phyloP scores from a whole-genome alignment of 75 land plant genomes.

The Isoetes taiwanensis region DNA sequence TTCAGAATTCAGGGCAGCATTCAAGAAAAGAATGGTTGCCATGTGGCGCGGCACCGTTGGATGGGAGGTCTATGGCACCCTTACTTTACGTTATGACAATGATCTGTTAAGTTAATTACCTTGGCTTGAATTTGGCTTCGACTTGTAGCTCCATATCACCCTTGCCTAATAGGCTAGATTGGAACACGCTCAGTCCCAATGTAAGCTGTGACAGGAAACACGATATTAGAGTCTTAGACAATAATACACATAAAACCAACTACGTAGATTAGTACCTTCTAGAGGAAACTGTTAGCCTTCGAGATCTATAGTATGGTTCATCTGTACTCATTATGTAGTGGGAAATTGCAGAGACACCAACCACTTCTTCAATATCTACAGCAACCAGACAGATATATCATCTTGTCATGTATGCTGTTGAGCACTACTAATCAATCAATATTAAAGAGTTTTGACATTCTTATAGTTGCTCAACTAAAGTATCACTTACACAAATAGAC shows the following conservation, averaged over 20 bases:
- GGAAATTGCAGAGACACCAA: conserved; percentile 73
- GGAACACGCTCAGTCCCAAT: conserved; percentile 63
- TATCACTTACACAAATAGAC: conserved; percentile 51
- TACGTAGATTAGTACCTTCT: conserved; percentile 48
- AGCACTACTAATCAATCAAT: too few relatives aligned
- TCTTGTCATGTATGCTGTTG: neutral
- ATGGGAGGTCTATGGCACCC: too few relatives aligned
- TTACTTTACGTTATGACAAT: too few relatives aligned
- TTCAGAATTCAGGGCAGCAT: too few relatives aligned
- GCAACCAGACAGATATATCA: too few relatives aligned
- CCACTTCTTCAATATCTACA: conserved; percentile 48
- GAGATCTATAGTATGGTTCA: conserved; percentile 56
- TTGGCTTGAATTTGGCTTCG: conserved; percentile 43
- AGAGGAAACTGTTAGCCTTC: conserved; percentile 73
- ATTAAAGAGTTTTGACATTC: too few relatives aligned
- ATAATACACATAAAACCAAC: conserved; percentile 72
- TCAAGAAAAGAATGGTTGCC: too few relatives aligned
- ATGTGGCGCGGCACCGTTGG: too few relatives aligned
- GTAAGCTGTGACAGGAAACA: too few relatives aligned
- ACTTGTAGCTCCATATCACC: conserved; percentile 40
- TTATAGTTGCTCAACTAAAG: conserved; percentile 39
- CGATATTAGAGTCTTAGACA: too few relatives aligned
- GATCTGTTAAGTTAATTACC: too few relatives aligned
- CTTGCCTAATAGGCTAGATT: conserved; percentile 31
- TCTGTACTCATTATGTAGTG: conserved; percentile 71